Base-by-base conservation (phyloP, 1,284 basidiomycete species). In the Rhodotorula sp. region DNA sequence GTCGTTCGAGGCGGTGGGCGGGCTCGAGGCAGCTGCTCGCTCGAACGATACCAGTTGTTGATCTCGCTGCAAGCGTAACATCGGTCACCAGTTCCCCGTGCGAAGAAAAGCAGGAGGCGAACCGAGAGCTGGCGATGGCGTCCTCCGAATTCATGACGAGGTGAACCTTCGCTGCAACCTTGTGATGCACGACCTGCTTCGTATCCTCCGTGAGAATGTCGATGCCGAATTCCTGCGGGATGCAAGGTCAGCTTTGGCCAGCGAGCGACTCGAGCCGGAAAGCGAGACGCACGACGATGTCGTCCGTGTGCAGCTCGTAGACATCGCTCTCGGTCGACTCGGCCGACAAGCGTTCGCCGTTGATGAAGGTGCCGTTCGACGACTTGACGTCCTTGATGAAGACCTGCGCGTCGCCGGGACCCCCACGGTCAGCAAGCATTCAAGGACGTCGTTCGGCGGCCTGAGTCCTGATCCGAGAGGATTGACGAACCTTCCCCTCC, bases 161-260 rank as follows among this genome's bases (percentile, higher is more conserved):
- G 69, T 93, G 87, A 46, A 94, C 92, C 54, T 92, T 91, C 20
- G 94, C 93, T 17, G 95, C 92, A 51, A 99, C 96, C 80, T 98
- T 98, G 84, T 98, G 94, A 81, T 99, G 95, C 59, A 99, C 89
- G 72, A 97, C 94, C 0, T 93, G 94, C 82, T 94, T 93, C 85
- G 96, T 97, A 83, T 99, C 96, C 79, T 99, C 95, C 71, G 92
- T 92, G 66, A 97, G 91, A 72, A 99, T 99, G 82, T 99, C 96
- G 79, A 99, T 99, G 70, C 95, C 94, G 79, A 97, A 97, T 87
- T 98, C 94, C 91, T 93, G 77, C 32, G 1, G n/a, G n/a, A n/a
- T n/a, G n/a, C n/a, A n/a, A n/a, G n/a, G n/a, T n/a, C n/a, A n/a
- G n/a, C n/a, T n/a, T n/a, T n/a, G n/a, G n/a, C n/a, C n/a, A n/a